A percentile compares a stretch with the other conserved stretches of the same genome.
phyloP scores from a whole-genome alignment of 176 grass and related monocot species.

The Cenchrus purpureus region DNA sequence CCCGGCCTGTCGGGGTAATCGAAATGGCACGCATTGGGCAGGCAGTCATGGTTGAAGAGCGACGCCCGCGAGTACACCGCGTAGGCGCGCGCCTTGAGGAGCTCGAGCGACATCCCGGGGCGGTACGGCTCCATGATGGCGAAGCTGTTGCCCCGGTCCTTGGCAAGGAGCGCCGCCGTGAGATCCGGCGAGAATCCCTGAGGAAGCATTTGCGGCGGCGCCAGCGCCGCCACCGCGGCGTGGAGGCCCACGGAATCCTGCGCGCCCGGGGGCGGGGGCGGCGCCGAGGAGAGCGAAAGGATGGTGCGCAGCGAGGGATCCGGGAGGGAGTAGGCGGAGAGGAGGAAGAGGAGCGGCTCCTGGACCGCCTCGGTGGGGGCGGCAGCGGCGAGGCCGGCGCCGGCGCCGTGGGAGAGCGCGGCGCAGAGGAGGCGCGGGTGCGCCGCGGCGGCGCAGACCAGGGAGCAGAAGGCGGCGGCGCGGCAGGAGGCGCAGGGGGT shows the following conservation, averaged over 20 bases:
- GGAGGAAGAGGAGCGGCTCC: conserved; percentile 63
- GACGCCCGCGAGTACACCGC: conserved; percentile 64
- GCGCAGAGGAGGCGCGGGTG: conserved; percentile 53
- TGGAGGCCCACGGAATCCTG: conserved; percentile 49
- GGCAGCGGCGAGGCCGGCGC: conserved; percentile 9
- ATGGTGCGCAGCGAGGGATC: conserved; percentile 34
- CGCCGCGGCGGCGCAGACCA: conserved; percentile 40
- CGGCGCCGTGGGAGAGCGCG: conserved; percentile 39
- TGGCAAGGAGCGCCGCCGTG: conserved; percentile 69
- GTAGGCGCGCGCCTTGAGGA: conserved; percentile 56
- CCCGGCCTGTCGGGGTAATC: conserved; percentile 61
- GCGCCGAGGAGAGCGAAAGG: conserved; percentile 60
- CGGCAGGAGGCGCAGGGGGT: conserved; percentile 20
- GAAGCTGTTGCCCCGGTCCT: conserved; percentile 83
- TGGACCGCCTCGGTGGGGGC: conserved; percentile 39
- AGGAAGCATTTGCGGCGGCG: conserved; percentile 47
- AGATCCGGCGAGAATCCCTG: conserved; percentile 55
- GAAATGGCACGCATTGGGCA: conserved; percentile 83
- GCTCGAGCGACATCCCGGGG: conserved; percentile 41
- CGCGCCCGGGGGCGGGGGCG: conserved; percentile 14
- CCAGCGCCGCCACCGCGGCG: conserved; percentile 47
- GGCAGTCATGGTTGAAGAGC: conserved; percentile 87
- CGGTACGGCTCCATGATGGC: conserved; percentile 74
- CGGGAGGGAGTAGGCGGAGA: conserved; percentile 65
- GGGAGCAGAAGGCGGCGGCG: conserved; percentile 57